Evolutionary conservation across 495 filamentous ascomycete species (phyloP), one percentile per base, ranked within the genome.

Genomic region (Tuber magnatum): DNA sequence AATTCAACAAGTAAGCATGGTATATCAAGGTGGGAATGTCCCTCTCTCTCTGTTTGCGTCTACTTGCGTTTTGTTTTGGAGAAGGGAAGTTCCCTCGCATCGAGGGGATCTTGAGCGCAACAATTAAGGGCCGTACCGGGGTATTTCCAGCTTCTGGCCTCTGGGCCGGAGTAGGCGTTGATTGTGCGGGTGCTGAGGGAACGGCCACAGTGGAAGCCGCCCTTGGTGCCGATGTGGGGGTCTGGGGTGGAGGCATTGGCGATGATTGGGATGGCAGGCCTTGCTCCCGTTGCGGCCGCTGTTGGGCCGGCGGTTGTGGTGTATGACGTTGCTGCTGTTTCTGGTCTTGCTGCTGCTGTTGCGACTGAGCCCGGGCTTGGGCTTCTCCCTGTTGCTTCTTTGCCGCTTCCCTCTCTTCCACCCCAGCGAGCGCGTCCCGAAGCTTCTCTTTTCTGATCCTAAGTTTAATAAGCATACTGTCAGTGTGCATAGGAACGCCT

Each of bases 381-480:
- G 71, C 75, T 72, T 73, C 71, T 74, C 74, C 83, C 48, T 73
- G 83, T 78, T 80, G 80, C 76, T 82, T 87, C 71, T 86, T 84
- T 61, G 82, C 76, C 73, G 86, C 82, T 71, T 84, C 68, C 40
- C 73, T 75, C 16, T 74, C 70, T 71, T 85, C 85, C 40, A 81
- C 81, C 42, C 89, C 88, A 14, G 87, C 86, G 42, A 89, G 77
- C 65, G 89, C 86, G 77, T 91, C 91, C 61, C 86, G 85, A 40
- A 92, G 85, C 72, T 84, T 88, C 9, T 91, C 89, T 69, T 88
- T 89, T 3, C 86, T 83, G 28, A 99, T 88, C 77, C 86, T 90
- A 14, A 99, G 86, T 75, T 88, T 93, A 69, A 99, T 87, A 14
- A 94, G 71, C 3, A 74, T 78, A n/a, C 75, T 79, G 28, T 82